Percentiles rank a stretch among this genome's conserved stretches.
Conservation (phyloP, 257 asterid species). For the Fraxinus anomala region DNA sequence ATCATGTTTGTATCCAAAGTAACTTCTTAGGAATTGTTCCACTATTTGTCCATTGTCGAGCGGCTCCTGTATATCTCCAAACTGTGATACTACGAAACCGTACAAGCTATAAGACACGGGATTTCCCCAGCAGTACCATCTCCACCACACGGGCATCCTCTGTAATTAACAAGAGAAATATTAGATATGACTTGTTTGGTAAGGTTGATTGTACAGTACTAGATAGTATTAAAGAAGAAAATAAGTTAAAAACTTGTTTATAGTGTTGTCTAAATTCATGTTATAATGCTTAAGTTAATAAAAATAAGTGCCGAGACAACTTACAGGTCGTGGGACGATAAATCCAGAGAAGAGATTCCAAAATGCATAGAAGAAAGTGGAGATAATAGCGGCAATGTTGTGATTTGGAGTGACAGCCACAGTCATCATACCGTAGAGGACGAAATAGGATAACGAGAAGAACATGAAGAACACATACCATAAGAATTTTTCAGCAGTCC, state of each 20-base stretch:
- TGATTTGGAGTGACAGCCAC: constrained; percentile 28
- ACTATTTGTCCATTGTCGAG: constrained; percentile 35
- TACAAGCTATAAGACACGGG: constrained; percentile 47
- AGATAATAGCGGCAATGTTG: constrained; percentile 18
- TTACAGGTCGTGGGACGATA: constrained; percentile 22
- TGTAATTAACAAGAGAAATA: constrained; percentile 23
- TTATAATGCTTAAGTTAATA: neutral
- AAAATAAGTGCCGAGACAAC: neutral
- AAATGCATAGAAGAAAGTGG: constrained; percentile 20
- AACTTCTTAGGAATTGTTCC: constrained; percentile 33
- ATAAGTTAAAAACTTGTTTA: neutral
- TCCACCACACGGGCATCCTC: constrained; percentile 57
- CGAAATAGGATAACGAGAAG: constrained; percentile 26
- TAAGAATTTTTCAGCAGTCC: constrained; percentile 24
- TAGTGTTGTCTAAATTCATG: neutral
- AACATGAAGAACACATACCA: constrained; percentile 29
- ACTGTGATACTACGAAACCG: constrained; percentile 43
- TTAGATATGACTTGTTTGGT: neutral
- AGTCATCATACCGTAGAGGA: constrained; percentile 24
- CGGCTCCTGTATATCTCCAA: constrained; percentile 33
- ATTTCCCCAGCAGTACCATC: constrained; percentile 43
- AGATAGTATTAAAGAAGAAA: neutral
- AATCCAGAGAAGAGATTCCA: constrained; percentile 32
- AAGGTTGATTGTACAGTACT: neutral
- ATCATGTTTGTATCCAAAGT: constrained; percentile 38